phyloP scores from a whole-genome alignment of 768 basidiomycete species.

The Leccinum olivaceopallidum region DNA sequence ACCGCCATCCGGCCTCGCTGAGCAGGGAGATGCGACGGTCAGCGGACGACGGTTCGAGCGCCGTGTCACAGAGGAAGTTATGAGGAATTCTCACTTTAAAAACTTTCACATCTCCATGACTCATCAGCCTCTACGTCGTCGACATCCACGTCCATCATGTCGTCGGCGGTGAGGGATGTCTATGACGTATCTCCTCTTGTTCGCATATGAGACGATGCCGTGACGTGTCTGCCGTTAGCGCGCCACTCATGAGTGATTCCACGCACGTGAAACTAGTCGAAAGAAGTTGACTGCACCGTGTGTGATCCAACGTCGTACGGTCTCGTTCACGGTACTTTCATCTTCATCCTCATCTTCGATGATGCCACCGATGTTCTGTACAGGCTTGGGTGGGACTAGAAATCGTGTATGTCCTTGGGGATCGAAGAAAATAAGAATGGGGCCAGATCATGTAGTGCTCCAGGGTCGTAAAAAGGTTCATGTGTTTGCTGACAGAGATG shows the following conservation, averaged over 20 bases:
- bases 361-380: slow-evolving; percentile 64
- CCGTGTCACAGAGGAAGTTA: slow-evolving; percentile 25
- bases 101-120: slow-evolving; percentile 67
- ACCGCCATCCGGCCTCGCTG: slow-evolving; percentile 63
- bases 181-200: slow-evolving; percentile 65
- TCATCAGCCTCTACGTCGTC: slow-evolving; percentile 46
- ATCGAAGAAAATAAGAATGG: no score
- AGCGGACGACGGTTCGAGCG: slow-evolving; percentile 38
- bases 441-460: no score
- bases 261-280: slow-evolving; percentile 51
- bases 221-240: slow-evolving; percentile 32
- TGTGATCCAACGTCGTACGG: slow-evolving; percentile 48
- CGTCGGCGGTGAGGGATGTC: slow-evolving; percentile 64
- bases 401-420: no score
- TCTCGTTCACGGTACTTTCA: slow-evolving; percentile 55
- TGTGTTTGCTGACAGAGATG: no score
- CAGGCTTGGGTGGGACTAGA: no score
- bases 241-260: slow-evolving; percentile 53
- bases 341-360: slow-evolving; percentile 78
- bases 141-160: slow-evolving; percentile 70
- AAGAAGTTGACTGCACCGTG: slow-evolving; percentile 65
- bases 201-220: slow-evolving; percentile 64
- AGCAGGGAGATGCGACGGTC: slow-evolving; percentile 82
- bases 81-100: slow-evolving; percentile 59
- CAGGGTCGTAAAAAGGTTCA: no score